Evolutionary conservation across 305 asterid genomes (phyloP).

Genomic region (Fraxinus sp.): DNA sequence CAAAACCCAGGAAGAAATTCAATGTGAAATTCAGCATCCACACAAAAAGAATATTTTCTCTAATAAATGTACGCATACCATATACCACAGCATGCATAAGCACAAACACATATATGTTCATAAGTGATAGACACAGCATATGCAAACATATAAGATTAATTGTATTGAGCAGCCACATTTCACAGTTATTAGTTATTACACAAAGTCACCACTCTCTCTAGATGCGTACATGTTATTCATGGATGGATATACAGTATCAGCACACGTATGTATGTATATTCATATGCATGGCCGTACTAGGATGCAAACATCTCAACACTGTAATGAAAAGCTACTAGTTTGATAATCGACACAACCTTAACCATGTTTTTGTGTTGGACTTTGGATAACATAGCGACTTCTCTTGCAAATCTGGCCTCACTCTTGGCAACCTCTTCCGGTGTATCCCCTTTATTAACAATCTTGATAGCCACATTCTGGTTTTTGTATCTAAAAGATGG

Average conservation of each 20-base stretch:
- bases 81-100: background rate
- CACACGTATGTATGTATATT: background rate
- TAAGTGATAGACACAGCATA: background rate
- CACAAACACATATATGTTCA: background rate
- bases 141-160: background rate
- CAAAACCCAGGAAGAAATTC: background rate
- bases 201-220: background rate
- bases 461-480: slow-evolving; percentile 93
- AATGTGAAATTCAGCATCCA: background rate
- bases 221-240: background rate
- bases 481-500: slow-evolving; percentile 64
- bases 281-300: background rate
- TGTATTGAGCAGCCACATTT: background rate
- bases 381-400: slow-evolving; percentile 86
- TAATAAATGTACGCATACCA: background rate
- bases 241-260: background rate
- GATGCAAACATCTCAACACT: background rate
- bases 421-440: slow-evolving; percentile 75
- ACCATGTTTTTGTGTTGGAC: slow-evolving; percentile 95
- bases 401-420: slow-evolving; percentile 81
- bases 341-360: slow-evolving; percentile 55
- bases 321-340: background rate
- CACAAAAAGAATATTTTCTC: background rate
- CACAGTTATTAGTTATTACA: background rate
- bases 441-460: slow-evolving; percentile 74